Evolutionary conservation across 805 yeast species (phyloP).

Genomic region (Pichia membranifaciens): DNA sequence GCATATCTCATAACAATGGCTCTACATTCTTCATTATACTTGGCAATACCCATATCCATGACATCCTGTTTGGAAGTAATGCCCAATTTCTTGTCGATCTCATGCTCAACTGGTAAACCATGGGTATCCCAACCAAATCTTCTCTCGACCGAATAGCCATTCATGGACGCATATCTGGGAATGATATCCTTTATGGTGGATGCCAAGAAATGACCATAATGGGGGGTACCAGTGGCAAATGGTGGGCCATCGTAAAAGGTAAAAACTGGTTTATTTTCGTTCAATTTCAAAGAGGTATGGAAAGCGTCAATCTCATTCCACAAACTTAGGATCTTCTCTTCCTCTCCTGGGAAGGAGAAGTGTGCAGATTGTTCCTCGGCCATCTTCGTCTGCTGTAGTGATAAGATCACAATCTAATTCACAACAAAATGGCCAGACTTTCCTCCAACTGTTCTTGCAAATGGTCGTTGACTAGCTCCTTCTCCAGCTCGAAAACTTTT

Average conservation of each 20-base stretch:
- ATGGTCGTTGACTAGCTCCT: too few species aligned
- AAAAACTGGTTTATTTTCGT: constrained; percentile 80
- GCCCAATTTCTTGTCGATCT: constrained; percentile 94
- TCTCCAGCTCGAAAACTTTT: too few species aligned
- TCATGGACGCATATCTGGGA: constrained; percentile 97
- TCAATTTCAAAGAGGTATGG: constrained; percentile 74
- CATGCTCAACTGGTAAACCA: constrained; percentile 97
- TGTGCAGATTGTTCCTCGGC: constrained; percentile 27
- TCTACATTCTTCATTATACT: constrained; percentile 92
- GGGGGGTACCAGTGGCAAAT: constrained; percentile 99
- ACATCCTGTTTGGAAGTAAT: constrained; percentile 93
- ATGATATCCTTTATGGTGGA: constrained; percentile 96
- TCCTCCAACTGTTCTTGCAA: too few species aligned
- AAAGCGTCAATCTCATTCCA: constrained; percentile 97
- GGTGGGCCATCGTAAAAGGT: constrained; percentile 99
- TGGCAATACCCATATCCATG: constrained; percentile 86
- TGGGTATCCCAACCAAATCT: constrained; percentile 99
- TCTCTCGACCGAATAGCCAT: constrained; percentile 92
- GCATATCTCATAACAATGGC: constrained; percentile 97
- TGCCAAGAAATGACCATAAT: constrained; percentile 95
- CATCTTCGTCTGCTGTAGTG: constrained; percentile 15
- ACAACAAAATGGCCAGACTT: too few species aligned
- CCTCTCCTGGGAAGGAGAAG: constrained; percentile 83
- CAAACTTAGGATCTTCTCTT: constrained; percentile 67
- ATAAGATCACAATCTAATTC: too few species aligned